Evolutionary conservation across 495 filamentous ascomycete species (phyloP).

Genomic region (Trichoderma virens): DNA sequence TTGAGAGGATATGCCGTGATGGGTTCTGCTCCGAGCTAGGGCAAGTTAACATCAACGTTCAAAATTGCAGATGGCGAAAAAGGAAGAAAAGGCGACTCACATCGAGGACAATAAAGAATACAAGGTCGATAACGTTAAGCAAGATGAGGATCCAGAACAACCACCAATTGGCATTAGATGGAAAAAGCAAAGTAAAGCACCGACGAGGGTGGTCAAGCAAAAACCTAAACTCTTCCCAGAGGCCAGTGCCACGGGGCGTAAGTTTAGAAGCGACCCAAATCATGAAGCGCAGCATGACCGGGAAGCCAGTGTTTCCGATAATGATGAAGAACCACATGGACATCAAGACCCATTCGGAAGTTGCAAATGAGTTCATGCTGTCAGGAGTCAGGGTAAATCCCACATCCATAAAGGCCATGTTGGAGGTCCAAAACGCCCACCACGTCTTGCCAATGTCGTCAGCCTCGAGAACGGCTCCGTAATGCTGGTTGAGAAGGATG

Average conservation of each 20-base stretch:
- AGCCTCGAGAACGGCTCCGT: constrained; percentile 47
- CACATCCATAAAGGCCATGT: constrained; percentile 77
- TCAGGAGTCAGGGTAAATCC: constrained; percentile 78
- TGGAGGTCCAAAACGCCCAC: constrained; percentile 82
- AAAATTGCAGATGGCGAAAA: neutral
- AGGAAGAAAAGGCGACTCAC: constrained; percentile 41
- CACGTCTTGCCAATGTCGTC: constrained; percentile 59
- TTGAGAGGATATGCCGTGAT: constrained; percentile 55
- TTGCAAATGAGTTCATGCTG: constrained; percentile 75
- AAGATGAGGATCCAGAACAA: constrained; percentile 70
- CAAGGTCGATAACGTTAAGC: constrained; percentile 70
- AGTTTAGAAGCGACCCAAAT: constrained; percentile 64
- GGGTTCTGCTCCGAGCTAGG: constrained; percentile 55
- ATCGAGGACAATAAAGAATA: constrained; percentile 81
- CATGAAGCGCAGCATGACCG: constrained; percentile 75
- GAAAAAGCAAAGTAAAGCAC: constrained; percentile 86
- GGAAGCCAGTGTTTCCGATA: constrained; percentile 86
- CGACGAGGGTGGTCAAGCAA: constrained; percentile 83
- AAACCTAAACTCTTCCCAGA: constrained; percentile 79
- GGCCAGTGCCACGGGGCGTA: constrained; percentile 45
- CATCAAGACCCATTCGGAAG: constrained; percentile 60
- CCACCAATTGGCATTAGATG: constrained; percentile 79
- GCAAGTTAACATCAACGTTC: neutral
- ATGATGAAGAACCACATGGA: constrained; percentile 72
- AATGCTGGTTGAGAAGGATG: constrained; percentile 57